These are phyloP conservation scores for Neurospora pannonica DNA, from an alignment of 495 filamentous ascomycete species.

Conservation along the genomic window DNA sequence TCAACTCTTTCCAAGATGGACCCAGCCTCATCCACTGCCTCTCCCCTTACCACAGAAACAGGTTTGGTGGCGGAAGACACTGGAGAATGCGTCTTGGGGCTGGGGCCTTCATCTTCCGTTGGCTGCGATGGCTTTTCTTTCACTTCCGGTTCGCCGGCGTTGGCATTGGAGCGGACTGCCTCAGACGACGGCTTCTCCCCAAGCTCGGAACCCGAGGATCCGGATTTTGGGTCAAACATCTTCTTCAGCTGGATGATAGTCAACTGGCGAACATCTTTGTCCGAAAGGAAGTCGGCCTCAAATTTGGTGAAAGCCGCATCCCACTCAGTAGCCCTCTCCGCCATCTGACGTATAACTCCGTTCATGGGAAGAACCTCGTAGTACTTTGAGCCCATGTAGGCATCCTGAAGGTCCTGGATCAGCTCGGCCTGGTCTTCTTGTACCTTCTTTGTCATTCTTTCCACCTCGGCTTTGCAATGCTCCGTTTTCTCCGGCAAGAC, in stretches of 20 bases:
- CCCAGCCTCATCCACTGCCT: conserved; percentile 7
- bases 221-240: conserved; percentile 51
- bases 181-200: conserved; percentile 19
- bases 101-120: background rate
- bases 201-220: conserved; percentile 7
- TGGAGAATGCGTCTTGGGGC: conserved; percentile 9
- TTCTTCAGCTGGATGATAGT: conserved; percentile 89
- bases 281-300: conserved; percentile 89
- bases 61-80: conserved; percentile 15
- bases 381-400: conserved; percentile 86
- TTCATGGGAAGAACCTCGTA: conserved; percentile 95
- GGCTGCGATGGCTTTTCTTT: background rate
- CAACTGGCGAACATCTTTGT: conserved; percentile 90
- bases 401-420: conserved; percentile 69
- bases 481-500: conserved; percentile 79
- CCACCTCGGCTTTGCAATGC: conserved; percentile 70
- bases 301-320: conserved; percentile 82
- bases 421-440: conserved; percentile 70
- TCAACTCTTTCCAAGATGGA: conserved; percentile 45
- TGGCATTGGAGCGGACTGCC: conserved; percentile 7
- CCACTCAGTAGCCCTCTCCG: conserved; percentile 92
- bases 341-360: conserved; percentile 71
- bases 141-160: background rate
- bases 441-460: conserved; percentile 60
- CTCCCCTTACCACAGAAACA: conserved; percentile 9